Conservation (phyloP, 1,284 basidiomycete species). For the Tilletia setariae region DNA sequence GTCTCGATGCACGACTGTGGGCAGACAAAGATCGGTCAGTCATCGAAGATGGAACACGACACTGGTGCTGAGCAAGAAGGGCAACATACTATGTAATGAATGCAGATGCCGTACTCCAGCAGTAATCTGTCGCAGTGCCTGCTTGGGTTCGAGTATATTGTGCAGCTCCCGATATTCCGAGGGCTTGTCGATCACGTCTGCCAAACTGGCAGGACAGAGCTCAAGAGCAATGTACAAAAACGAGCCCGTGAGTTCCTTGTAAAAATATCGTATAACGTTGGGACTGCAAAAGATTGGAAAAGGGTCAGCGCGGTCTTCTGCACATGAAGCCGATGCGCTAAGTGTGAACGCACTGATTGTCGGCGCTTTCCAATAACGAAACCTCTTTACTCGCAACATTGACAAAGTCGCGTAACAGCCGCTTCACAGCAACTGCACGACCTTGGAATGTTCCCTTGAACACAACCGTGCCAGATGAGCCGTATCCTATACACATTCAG, state of each 20-base stretch:
- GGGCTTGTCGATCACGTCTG: slow-evolving; percentile 75
- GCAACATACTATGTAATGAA: slow-evolving; percentile 67
- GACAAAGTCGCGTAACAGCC: slow-evolving; percentile 89
- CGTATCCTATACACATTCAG: slow-evolving; percentile 67
- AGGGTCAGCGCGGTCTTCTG: not conserved
- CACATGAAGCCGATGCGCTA: not conserved
- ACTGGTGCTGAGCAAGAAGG: no score
- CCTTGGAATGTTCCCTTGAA: slow-evolving; percentile 91
- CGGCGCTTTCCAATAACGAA: slow-evolving; percentile 78
- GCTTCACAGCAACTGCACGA: slow-evolving; percentile 92
- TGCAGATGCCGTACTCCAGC: slow-evolving; percentile 86
- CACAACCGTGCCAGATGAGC: slow-evolving; percentile 93
- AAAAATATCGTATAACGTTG: slow-evolving; percentile 94
- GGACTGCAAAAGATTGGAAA: slow-evolving; percentile 56
- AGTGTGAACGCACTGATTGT: slow-evolving; percentile 66
- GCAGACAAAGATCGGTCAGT: no score
- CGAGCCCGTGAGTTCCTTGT: slow-evolving; percentile 72
- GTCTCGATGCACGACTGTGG: slow-evolving; percentile 78
- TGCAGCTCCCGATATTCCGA: slow-evolving; percentile 40
- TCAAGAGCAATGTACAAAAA: slow-evolving; percentile 98
- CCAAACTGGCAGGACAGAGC: slow-evolving; percentile 88
- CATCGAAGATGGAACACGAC: no score
- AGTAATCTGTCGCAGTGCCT: slow-evolving; percentile 80
- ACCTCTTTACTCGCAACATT: slow-evolving; percentile 92
- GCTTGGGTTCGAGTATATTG: slow-evolving; percentile 66